Base-by-base conservation (phyloP, 2,329 filamentous ascomycete genomes). In the Trichoderma hamatum region DNA sequence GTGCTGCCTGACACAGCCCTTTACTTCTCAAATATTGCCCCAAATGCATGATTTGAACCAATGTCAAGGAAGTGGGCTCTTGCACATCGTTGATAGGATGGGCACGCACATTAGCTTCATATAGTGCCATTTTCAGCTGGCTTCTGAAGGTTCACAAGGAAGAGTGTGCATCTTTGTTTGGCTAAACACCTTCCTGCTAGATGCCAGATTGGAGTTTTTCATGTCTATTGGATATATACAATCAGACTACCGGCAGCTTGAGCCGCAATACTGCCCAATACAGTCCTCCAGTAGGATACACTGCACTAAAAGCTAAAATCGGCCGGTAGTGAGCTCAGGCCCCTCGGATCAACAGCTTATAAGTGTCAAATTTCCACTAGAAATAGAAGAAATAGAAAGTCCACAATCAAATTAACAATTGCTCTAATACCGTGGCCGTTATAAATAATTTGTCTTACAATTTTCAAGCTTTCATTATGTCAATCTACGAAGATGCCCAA, bases 181-280 rank as follows among this genome's bases (percentile, higher is more conserved):
- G 34, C 34, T 13, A 36, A 5, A 36, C 5, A 1, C 5, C 34
- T 16, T 14, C 14, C 34, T 5, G 34, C 34, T 5, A 13, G 11
- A 11, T 36, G 14, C 4, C 11, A 13, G 11, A 14, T 36, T 36
- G 3, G 34, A 16, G 13, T 16, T 36, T 13, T 16, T 3, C 4
- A 16, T 1, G 13, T 36, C 34, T 3, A 36, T 16, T 36, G 34
- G 34, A 36, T 36, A 36, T 16, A 36, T 13, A 5, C 34, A 36
- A 36, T 16, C 11, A 36, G 1, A 16, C 39, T 32, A 26, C 24
- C 2, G 58, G 14, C 32, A 26, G 30, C 39, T 28, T 49, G 58
- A 61, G 58, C 58, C 43, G 58, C 39, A 60, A 61, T 61, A 39
- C 58, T 49, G 28, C 58, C 58, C 39, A 26, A 61, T 21, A 49